phyloP scores from a whole-genome alignment of 1,284 basidiomycete species.

The Leccinum proliferum region DNA sequence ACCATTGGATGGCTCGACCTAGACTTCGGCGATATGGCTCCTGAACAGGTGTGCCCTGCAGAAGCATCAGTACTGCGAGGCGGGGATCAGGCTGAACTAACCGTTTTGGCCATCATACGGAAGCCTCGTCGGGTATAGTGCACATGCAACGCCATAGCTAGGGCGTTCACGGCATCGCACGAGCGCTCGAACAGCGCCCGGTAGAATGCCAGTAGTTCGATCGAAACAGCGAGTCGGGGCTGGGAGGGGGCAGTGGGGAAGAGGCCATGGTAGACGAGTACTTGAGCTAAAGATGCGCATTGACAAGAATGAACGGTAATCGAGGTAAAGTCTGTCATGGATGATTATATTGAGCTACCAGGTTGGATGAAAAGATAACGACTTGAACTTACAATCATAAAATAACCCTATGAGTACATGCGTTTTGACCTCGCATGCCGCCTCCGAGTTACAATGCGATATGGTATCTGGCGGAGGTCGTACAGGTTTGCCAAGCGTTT shows the following conservation, averaged over 20 bases:
- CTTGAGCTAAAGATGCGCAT: neutral
- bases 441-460: too few species aligned
- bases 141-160: neutral
- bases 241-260: constrained; percentile 4
- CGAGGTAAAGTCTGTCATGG: neutral
- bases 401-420: too few species aligned
- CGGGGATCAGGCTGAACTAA: neutral
- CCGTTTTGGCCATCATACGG: neutral
- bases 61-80: neutral
- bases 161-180: constrained; percentile 4
- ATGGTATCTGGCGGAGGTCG: too few species aligned
- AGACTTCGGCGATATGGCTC: neutral
- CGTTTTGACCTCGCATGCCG: too few species aligned
- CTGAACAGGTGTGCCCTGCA: neutral
- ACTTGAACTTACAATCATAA: too few species aligned
- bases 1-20: neutral
- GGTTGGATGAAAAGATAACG: too few species aligned
- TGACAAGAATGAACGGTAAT: neutral
- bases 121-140: constrained; percentile 1
- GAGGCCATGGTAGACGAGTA: constrained; percentile 2
- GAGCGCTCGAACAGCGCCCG: constrained; percentile 2
- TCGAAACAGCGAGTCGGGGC: constrained; percentile 4
- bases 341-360: too few species aligned
- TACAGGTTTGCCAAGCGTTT: too few species aligned
- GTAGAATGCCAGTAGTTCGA: constrained; percentile 6